Evolutionary conservation across 192 early-diverging fungal species (phyloP).

Genomic region (Backusella psychrophila): DNA sequence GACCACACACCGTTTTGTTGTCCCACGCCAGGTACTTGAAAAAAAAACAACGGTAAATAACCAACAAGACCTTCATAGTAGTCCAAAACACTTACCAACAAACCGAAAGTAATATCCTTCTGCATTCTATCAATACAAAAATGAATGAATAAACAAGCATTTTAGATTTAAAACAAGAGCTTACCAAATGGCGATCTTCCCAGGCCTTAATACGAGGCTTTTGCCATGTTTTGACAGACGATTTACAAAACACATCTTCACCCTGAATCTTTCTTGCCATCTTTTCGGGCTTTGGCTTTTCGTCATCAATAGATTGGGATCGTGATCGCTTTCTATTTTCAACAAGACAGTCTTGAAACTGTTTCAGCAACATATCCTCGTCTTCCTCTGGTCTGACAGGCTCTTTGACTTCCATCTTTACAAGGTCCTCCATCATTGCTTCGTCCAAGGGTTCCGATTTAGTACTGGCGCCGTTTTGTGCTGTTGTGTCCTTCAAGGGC

Average conservation of each 20-base stretch:
- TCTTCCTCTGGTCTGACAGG: background rate
- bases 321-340: slow-evolving; percentile 3
- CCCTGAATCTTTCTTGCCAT: slow-evolving; percentile 6
- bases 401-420: background rate
- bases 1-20: slow-evolving; percentile 53
- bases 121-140: slow-evolving; percentile 27
- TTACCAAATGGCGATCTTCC: slow-evolving; percentile 27
- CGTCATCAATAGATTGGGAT: background rate
- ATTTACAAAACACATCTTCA: slow-evolving; percentile 45
- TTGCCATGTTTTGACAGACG: slow-evolving; percentile 43
- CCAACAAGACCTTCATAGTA: no score
- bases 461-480: background rate
- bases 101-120: slow-evolving; percentile 59
- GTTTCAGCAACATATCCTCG: background rate
- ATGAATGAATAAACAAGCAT: background rate
- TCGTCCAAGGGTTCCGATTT: background rate
- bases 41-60: no score
- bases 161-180: background rate
- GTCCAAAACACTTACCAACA: slow-evolving; percentile 37
- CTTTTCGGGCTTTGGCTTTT: background rate
- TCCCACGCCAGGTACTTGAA: slow-evolving; percentile 46
- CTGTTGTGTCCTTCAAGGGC: background rate
- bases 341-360: background rate
- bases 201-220: slow-evolving; percentile 49
- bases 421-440: background rate